Conservation (phyloP, 306 rosid genomes). For the Gynostemma pentaphyllum region DNA sequence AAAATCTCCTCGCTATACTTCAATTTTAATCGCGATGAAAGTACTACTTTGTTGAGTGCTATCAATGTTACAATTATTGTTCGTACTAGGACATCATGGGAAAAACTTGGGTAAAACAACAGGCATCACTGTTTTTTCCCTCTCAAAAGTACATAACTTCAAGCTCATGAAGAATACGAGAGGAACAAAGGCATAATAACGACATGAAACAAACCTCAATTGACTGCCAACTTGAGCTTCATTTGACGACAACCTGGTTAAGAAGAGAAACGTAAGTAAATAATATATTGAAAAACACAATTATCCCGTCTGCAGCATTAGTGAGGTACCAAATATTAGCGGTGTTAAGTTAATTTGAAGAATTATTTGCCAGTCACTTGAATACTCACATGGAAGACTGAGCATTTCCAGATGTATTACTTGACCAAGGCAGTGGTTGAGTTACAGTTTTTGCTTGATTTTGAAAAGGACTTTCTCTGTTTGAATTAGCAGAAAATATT, state of each 20-base stretch:
- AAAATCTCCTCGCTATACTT: too few relatives aligned
- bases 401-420: conserved; percentile 30
- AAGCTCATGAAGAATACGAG: background rate
- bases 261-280: conserved; percentile 6
- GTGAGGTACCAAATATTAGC: background rate
- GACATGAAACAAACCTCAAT: conserved; percentile 45
- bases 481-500: conserved; percentile 57
- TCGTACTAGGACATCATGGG: too few relatives aligned
- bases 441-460: conserved; percentile 44
- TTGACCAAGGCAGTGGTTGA: conserved; percentile 90
- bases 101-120: background rate
- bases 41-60: too few relatives aligned
- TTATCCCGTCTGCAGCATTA: background rate
- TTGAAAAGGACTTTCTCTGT: conserved; percentile 62
- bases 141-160: background rate
- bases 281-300: conserved; percentile 1
- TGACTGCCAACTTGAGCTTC: conserved; percentile 71
- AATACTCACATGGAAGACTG: conserved; percentile 47
- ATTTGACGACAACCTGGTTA: conserved; percentile 44
- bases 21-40: too few relatives aligned
- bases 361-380: background rate
- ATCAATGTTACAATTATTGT: too few relatives aligned
- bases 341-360: background rate
- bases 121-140: background rate
- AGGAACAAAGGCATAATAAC: background rate